Conservation (phyloP, 441 rosid species). For the Capsella rubella region DNA sequence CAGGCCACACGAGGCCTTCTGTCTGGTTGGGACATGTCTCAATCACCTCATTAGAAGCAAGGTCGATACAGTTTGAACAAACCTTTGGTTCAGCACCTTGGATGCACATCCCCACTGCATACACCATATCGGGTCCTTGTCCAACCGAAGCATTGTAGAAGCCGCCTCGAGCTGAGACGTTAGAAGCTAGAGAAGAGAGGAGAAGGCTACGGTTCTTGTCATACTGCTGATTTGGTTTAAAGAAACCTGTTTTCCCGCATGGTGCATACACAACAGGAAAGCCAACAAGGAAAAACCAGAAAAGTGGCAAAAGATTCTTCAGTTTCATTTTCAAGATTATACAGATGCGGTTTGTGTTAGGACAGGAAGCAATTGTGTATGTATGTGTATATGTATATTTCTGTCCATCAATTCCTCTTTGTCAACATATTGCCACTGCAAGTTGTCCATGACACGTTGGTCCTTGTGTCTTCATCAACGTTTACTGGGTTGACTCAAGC, state of each 20-base stretch:
- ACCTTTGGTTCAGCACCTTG: conserved; percentile 37
- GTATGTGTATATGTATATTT: no score
- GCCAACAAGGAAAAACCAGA: conserved; percentile 11
- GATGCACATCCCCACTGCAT: conserved; percentile 45
- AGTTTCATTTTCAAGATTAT: background rate
- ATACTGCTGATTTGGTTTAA: conserved; percentile 40
- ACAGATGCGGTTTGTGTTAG: background rate
- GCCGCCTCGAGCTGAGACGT: conserved; percentile 23
- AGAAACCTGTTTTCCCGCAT: conserved; percentile 40
- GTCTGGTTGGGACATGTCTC: conserved; percentile 43
- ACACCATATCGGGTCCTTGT: conserved; percentile 8
- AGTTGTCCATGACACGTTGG: no score
- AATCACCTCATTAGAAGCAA: background rate
- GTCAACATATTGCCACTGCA: no score
- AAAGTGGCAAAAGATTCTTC: conserved; percentile 33
- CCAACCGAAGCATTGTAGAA: conserved; percentile 38
- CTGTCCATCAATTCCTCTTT: no score
- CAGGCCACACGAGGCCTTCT: conserved; percentile 40
- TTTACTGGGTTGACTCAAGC: no score
- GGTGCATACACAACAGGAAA: conserved; percentile 15
- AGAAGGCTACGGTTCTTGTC: conserved; percentile 43
- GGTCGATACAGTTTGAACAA: conserved; percentile 46
- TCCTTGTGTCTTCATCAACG: no score
- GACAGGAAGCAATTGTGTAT: background rate
- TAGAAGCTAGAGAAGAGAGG: conserved; percentile 47